phyloP scores from a whole-genome alignment of 805 yeast species.

The Candida anglica region DNA sequence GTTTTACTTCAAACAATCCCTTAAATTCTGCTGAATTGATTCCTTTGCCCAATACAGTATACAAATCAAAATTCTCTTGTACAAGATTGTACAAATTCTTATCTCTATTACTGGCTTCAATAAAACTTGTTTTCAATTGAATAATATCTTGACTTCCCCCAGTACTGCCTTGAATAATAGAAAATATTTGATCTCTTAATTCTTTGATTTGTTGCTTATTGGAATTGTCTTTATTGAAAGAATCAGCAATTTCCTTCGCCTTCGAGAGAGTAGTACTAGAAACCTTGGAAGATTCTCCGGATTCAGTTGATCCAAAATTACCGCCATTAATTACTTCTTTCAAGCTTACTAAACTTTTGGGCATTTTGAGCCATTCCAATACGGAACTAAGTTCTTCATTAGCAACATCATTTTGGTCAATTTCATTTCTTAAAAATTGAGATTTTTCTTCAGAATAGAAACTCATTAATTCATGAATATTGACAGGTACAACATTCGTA shows the following conservation, averaged over 20 bases:
- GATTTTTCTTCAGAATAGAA: slow-evolving; percentile 89
- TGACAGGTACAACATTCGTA: slow-evolving; percentile 76
- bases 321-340: slow-evolving; percentile 32
- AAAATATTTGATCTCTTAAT: slow-evolving; percentile 33
- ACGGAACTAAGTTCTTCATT: slow-evolving; percentile 76
- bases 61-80: slow-evolving; percentile 18
- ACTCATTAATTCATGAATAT: slow-evolving; percentile 83
- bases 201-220: slow-evolving; percentile 26
- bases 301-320: slow-evolving; percentile 11
- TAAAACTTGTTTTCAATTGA: slow-evolving; percentile 53
- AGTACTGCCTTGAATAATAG: slow-evolving; percentile 33
- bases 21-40: slow-evolving; percentile 37
- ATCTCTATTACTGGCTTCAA: slow-evolving; percentile 62
- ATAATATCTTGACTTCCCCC: slow-evolving; percentile 44
- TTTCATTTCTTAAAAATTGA: slow-evolving; percentile 63
- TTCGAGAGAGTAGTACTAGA: slow-evolving; percentile 3
- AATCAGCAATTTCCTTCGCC: slow-evolving; percentile 19
- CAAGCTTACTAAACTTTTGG: slow-evolving; percentile 56
- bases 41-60: slow-evolving; percentile 34
- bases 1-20: slow-evolving; percentile 18
- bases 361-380: slow-evolving; percentile 75
- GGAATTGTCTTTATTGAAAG: slow-evolving; percentile 29
- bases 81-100: slow-evolving; percentile 46
- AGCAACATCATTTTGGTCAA: slow-evolving; percentile 72
- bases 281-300: background rate